These are phyloP conservation scores for Daldinia vernicosa DNA, from an alignment of 495 filamentous ascomycete genomes.

Conservation along the genomic window DNA sequence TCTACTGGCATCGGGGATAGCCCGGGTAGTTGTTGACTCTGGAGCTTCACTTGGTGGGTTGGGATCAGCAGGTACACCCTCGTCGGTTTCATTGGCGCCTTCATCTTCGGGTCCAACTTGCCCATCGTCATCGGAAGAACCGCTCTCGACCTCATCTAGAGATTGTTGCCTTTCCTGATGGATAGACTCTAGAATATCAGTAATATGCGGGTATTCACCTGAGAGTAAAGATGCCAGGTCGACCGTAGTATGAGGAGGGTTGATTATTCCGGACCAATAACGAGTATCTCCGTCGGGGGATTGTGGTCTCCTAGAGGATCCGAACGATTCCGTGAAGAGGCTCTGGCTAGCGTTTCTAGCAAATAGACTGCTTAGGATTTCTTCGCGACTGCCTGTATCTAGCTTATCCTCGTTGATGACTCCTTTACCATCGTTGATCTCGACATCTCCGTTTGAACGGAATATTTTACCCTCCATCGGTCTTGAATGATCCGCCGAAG, in stretches of 20 bases:
- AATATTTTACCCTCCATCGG: conserved; percentile 70
- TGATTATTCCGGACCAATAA: conserved; percentile 53
- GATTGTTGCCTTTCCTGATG: conserved; percentile 25
- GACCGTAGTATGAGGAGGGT: conserved; percentile 51
- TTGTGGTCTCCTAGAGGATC: conserved; percentile 41
- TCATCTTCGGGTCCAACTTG: conserved; percentile 37
- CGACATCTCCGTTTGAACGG: conserved; percentile 67
- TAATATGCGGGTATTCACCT: conserved; percentile 44
- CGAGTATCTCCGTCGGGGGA: conserved; percentile 43
- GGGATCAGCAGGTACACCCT: conserved; percentile 21
- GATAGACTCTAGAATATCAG: conserved; percentile 46
- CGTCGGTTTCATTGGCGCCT: conserved; percentile 35
- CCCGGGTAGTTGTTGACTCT: conserved; percentile 8
- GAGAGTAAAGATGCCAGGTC: conserved; percentile 52
- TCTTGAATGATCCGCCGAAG: conserved; percentile 64
- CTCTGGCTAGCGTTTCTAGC: conserved; percentile 45
- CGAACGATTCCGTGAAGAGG: conserved; percentile 50
- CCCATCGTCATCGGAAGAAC: conserved; percentile 41
- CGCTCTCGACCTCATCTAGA: conserved; percentile 37
- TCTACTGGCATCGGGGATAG: conserved; percentile 41
- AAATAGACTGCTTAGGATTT: conserved; percentile 54
- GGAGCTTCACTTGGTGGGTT: conserved; percentile 10
- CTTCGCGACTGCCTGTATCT: conserved; percentile 53
- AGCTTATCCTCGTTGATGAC: conserved; percentile 52
- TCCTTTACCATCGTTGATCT: conserved; percentile 61